phyloP scores from a whole-genome alignment of 2,329 filamentous ascomycete genomes.

The Alternaria arbusti region DNA sequence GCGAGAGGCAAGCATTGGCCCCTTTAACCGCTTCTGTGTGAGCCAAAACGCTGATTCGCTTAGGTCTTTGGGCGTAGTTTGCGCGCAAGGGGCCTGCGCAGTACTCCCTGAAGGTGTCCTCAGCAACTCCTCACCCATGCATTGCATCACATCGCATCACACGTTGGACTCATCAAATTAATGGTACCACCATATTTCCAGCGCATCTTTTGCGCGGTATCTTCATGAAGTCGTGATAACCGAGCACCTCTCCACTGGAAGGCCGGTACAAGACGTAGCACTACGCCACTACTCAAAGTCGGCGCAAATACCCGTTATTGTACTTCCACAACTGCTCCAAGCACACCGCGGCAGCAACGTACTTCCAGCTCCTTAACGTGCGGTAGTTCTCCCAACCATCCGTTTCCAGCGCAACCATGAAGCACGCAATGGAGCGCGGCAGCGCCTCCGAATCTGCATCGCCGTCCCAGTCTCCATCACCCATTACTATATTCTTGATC shows the following conservation, averaged over 20 bases:
- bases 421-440: conserved; percentile 59
- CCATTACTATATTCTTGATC: conserved; percentile 53
- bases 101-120: not conserved
- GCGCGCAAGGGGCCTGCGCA: not conserved
- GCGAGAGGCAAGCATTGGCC: not conserved
- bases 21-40: not conserved
- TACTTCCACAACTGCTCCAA: conserved; percentile 56
- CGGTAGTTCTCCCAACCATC: conserved; percentile 37
- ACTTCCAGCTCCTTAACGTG: conserved; percentile 58
- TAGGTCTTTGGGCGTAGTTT: not conserved
- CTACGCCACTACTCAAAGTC: conserved; percentile 14
- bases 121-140: not conserved
- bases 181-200: not conserved
- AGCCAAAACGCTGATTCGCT: not conserved
- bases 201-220: not conserved
- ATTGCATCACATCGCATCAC: not conserved
- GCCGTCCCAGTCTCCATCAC: conserved; percentile 36
- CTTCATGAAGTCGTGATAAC: not conserved
- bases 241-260: not conserved
- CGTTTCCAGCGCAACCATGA: conserved; percentile 51
- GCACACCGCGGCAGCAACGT: conserved; percentile 59
- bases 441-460: conserved; percentile 49
- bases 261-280: not conserved
- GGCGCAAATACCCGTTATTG: conserved; percentile 13
- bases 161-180: not conserved